Conservation (phyloP, 768 basidiomycete genomes). For the Kwoniella newhampshirensis region DNA sequence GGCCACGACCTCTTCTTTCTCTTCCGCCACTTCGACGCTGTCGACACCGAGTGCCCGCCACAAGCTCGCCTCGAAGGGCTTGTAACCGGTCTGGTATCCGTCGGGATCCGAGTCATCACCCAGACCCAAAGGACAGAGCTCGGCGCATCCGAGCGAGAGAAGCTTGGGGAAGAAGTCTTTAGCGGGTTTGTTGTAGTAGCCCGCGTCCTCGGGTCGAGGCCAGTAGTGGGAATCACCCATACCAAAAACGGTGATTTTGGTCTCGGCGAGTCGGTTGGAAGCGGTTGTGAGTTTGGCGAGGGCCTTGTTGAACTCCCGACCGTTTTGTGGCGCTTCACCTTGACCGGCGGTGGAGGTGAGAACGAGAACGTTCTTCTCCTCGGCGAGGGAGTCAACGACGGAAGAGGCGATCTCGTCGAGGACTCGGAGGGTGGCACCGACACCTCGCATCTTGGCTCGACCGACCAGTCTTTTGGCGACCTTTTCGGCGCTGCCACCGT, state of each 20-base stretch:
- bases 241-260: slow-evolving; percentile 81
- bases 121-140: slow-evolving; percentile 71
- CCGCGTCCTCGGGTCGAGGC: slow-evolving; percentile 94
- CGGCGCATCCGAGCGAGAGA: slow-evolving; percentile 73
- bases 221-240: slow-evolving; percentile 99
- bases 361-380: slow-evolving; percentile 76
- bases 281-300: slow-evolving; percentile 56
- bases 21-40: slow-evolving; percentile 78
- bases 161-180: slow-evolving; percentile 84
- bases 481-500: slow-evolving; percentile 95
- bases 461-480: slow-evolving; percentile 80
- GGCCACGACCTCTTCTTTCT: slow-evolving; percentile 93
- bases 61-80: slow-evolving; percentile 83
- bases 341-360: slow-evolving; percentile 93
- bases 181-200: slow-evolving; percentile 95
- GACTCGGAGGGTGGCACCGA: slow-evolving; percentile 70
- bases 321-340: slow-evolving; percentile 97
- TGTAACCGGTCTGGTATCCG: slow-evolving; percentile 93
- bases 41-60: slow-evolving; percentile 97
- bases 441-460: slow-evolving; percentile 78
- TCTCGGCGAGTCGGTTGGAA: slow-evolving; percentile 58
- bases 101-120: slow-evolving; percentile 98
- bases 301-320: slow-evolving; percentile 81
- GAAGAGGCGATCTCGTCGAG: slow-evolving; percentile 70
- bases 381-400: slow-evolving; percentile 65